These are phyloP conservation scores for Eleusine coracana DNA, from an alignment of 176 grass and related monocot genomes.

Conservation along the genomic window DNA sequence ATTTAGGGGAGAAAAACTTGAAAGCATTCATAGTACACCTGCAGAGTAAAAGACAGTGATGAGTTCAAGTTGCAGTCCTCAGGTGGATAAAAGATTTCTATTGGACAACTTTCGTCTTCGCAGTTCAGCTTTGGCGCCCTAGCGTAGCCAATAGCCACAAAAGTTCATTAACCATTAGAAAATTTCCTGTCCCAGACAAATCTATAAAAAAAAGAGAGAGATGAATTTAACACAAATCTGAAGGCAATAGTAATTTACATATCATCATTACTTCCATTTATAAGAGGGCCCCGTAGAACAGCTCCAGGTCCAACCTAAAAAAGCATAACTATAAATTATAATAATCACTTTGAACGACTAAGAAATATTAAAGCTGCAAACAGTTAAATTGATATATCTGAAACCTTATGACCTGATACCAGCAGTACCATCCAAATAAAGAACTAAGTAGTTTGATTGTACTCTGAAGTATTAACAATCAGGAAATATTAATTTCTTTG, in stretches of 20 bases:
- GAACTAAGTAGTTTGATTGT: constrained; percentile 15
- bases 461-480: not conserved
- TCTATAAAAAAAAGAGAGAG: constrained; percentile 22
- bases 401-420: not conserved
- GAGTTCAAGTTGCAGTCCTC: constrained; percentile 98
- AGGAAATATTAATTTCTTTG: constrained; percentile 14
- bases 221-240: constrained; percentile 32
- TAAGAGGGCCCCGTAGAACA: constrained; percentile 77
- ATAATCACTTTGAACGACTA: constrained; percentile 16
- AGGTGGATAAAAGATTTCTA: constrained; percentile 89
- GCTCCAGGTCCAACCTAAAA: constrained; percentile 95
- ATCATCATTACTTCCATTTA: constrained; percentile 68
- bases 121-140: constrained; percentile 94
- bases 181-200: constrained; percentile 15
- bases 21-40: constrained; percentile 51
- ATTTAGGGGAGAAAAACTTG: not conserved
- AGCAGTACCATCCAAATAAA: constrained; percentile 13
- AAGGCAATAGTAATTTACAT: constrained; percentile 62
- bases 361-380: constrained; percentile 3
- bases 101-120: constrained; percentile 78
- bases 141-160: constrained; percentile 31
- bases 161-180: constrained; percentile 40
- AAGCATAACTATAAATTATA: constrained; percentile 5
- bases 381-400: not conserved
- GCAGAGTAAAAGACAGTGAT: constrained; percentile 93